A percentile compares a stretch with the other conserved stretches of the same genome.
Conservation (phyloP, 192 early-diverging fungal species). For the Pilaira anomala region DNA sequence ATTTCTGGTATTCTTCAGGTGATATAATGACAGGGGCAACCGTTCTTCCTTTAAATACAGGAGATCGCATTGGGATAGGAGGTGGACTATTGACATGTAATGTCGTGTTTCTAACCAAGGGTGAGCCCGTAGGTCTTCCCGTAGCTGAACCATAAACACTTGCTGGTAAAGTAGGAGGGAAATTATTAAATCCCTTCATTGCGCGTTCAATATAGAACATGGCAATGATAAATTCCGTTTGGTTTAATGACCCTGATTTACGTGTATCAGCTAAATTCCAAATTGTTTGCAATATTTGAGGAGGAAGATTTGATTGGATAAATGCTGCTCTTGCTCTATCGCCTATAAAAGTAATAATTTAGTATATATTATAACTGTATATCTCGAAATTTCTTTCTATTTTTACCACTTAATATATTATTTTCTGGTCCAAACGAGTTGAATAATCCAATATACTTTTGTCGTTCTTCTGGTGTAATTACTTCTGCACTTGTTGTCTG, state of each 20-base stretch:
- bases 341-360: slow-evolving; percentile 33
- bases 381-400: neutral
- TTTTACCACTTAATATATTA: slow-evolving; percentile 25
- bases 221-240: slow-evolving; percentile 86
- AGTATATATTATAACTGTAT: neutral
- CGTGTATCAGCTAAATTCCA: slow-evolving; percentile 84
- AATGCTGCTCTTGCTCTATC: slow-evolving; percentile 73
- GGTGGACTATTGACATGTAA: neutral
- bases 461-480: slow-evolving; percentile 28
- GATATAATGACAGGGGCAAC: slow-evolving; percentile 55
- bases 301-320: slow-evolving; percentile 72
- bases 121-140: slow-evolving; percentile 24
- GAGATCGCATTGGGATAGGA: neutral
- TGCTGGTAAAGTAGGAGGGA: slow-evolving; percentile 69
- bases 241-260: slow-evolving; percentile 65
- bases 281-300: slow-evolving; percentile 70
- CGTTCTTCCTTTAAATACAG: neutral
- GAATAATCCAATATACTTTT: slow-evolving; percentile 34
- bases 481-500: slow-evolving; percentile 31
- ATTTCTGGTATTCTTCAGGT: slow-evolving; percentile 70
- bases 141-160: slow-evolving; percentile 51
- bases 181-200: slow-evolving; percentile 59
- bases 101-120: slow-evolving; percentile 7
- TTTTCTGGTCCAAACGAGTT: slow-evolving; percentile 18
- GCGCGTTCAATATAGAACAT: slow-evolving; percentile 83